Base-by-base conservation (phyloP, 768 basidiomycete species). In the Astraeus odoratus region DNA sequence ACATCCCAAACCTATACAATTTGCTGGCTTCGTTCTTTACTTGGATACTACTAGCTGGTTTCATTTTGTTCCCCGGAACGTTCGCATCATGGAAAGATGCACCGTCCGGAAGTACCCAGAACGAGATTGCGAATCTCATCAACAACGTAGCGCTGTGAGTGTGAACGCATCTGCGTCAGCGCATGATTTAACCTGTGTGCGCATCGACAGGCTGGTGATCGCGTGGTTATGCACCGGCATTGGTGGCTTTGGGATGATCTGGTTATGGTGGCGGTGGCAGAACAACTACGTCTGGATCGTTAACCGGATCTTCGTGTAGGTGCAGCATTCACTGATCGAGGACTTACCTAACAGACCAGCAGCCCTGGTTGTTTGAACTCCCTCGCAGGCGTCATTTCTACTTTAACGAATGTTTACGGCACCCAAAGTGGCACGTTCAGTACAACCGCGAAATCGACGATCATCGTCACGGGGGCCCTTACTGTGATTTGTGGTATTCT, bases 41-140 rank as follows among this genome's bases (percentile, higher is more conserved):
- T 8, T 81, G 80, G 80, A 70, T 81, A 44, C 53, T 81, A 42
- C 64, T 81, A 19, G 79, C 78, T 8, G 79, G 79, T 7, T 81
- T 81, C 55, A 63, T 81, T 15, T 65, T 81, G 23, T 78, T 81
- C 50, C 80, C 80, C 2, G 75, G 77, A 40, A 81, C 80, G 6
- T 81, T 81, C 57, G 67, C 72, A 8, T 78, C 71, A 43, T 65
- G 73, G 60, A 29, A 52, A 15, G 15, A 50, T 10, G 30, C 35
- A 22, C 49, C 54, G 38, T 12, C 59, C 53, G 47, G 58, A 43
- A 64, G 63, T 8, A 50, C 71, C 5, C 60, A 61, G 37, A 58
- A 58, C 19, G 40, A 54, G 12, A 54, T 73, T 39, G 48, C 76
- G 31, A 51, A 55, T 25, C 56, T 64, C 6, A 57, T 80, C 40